Base-by-base conservation (phyloP, 345 rosid genomes). In the Conringia planisiliqua region DNA sequence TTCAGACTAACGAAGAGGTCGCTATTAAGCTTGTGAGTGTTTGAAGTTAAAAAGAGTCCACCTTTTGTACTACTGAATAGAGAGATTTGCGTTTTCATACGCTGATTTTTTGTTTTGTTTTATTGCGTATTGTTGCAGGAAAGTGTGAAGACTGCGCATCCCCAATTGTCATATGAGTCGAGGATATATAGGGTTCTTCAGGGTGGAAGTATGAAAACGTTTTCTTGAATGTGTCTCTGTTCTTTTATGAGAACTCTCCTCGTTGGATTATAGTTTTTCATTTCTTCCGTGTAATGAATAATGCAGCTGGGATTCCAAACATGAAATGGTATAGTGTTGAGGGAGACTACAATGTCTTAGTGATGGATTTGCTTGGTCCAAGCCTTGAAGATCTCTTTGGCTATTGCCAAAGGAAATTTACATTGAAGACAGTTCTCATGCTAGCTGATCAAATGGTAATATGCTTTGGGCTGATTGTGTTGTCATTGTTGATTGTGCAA, bases 351-450 rank as follows among this genome's bases (percentile, higher is more conserved):
- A 95, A 92, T 85, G 94, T 95, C 4, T 85, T 95, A 22, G 97
- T 90, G 73, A 92, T 95, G 93, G 99, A 95, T 86, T 86, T 95
- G 73, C 89, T 95, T 54, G 99, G 99, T 54, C 99, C 97, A 10
- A 95, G 99, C 62, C 97, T 95, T 70, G 98, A 95, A 80, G 99
- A 95, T 75, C 68, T 95, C 57, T 95, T 95, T 83, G 86, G 88
- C 84, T 95, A 86, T 59, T 95, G 99, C 75, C 85, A 86, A 44
- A 80, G 98, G 71, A 89, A 95, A 71, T 82, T 95, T 50, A 85
- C 92, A 11, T 79, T 95, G 82, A 95, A 95, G 91, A 83, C 99
- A 1, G 96, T 95, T 73, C 94, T 95, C 61, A 92, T 95, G 99
- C 88, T 95, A 66, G 98, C 98, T 22, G 99, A 95, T 83, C 99